Evolutionary conservation across 306 rosid species (phyloP), one percentile per base, ranked within the genome.

Genomic region (Prunus salicina): DNA sequence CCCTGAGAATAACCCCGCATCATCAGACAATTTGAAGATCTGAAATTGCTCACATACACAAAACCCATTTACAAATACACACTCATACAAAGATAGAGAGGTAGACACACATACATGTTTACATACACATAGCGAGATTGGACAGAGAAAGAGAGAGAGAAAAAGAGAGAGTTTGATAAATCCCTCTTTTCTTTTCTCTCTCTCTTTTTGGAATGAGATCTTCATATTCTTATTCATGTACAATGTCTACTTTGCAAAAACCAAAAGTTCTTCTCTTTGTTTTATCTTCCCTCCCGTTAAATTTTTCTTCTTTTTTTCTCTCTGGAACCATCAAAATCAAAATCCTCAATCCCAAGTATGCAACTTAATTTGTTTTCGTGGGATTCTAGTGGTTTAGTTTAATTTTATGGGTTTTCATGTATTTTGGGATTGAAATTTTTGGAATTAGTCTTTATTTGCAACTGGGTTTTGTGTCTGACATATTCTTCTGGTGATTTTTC

Each of bases 11-110:
- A 34, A 9, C 72, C 22, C 27, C 22, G 18, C 61, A 15, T 60
- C 61, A 15, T 45, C 77, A 69, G 19, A 28, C 19, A 10, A 30
- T 52, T 65, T 28, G 65, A 65, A 65, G 79, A 75, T 75, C 79
- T 52, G 53, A 65, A 74, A 49, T 22, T 49, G 10, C 20, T 73
- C 24, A 18, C 24, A 5, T 53, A 8, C 57, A 18, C 38, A 28
- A 75, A 51, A 65, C 34, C 72, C 64, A 4, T 27, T 71, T 71
- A 27, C 19, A 52, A 38, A 52, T 5, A 2, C n/a, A 61, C 66
- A 25, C 61, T 25, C 41, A 52, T 71, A 51, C 47, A 53, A 41
- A 51, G 16, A 14, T 15, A 71, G 27, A 71, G 30, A 71, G 75
- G 75, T 71, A 53, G 75, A 52, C 49, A 52, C 30, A 30, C 27